Percentiles rank a stretch among this genome's conserved stretches.
phyloP scores from a whole-genome alignment of 306 rosid species.

The Glycine latifolia region DNA sequence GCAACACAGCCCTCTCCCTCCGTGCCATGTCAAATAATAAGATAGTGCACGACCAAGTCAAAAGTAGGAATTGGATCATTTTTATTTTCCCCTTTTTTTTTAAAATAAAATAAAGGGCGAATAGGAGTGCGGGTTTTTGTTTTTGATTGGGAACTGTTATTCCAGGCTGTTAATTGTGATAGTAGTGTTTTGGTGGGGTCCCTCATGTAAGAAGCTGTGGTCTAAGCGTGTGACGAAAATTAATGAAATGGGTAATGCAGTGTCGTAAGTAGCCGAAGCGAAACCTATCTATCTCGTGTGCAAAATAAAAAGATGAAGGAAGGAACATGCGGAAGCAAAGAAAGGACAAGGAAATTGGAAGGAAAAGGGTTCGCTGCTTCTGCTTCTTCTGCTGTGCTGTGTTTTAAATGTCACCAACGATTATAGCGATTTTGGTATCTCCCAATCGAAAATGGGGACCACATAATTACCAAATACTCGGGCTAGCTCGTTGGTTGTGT shows the following conservation, averaged over 20 bases:
- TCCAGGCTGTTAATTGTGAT: constrained; percentile 43
- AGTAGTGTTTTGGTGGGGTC: constrained; percentile 35
- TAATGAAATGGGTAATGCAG: too few relatives aligned
- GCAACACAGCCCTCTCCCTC: constrained; percentile 8
- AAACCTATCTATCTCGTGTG: too few relatives aligned
- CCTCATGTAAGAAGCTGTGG: too few relatives aligned
- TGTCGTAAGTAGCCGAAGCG: too few relatives aligned
- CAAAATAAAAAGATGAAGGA: too few relatives aligned
- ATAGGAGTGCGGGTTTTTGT: background rate
- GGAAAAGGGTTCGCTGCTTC: constrained; percentile 12
- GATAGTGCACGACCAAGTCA: constrained; percentile 34
- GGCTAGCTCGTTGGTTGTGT: constrained; percentile 30
- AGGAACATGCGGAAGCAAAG: too few relatives aligned
- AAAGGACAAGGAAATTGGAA: constrained; percentile 30
- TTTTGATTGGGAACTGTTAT: constrained; percentile 39
- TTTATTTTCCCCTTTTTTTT: background rate
- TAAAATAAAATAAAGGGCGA: background rate
- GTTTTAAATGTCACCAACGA: constrained; percentile 37
- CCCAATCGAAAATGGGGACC: constrained; percentile 44
- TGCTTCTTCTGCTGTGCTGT: background rate
- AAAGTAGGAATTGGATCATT: constrained; percentile 17
- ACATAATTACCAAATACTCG: constrained; percentile 38
- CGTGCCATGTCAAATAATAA: background rate
- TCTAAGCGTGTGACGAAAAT: too few relatives aligned
- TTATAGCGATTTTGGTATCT: constrained; percentile 34